phyloP scores from a whole-genome alignment of 306 rosid species.

The Quillaja saponaria region DNA sequence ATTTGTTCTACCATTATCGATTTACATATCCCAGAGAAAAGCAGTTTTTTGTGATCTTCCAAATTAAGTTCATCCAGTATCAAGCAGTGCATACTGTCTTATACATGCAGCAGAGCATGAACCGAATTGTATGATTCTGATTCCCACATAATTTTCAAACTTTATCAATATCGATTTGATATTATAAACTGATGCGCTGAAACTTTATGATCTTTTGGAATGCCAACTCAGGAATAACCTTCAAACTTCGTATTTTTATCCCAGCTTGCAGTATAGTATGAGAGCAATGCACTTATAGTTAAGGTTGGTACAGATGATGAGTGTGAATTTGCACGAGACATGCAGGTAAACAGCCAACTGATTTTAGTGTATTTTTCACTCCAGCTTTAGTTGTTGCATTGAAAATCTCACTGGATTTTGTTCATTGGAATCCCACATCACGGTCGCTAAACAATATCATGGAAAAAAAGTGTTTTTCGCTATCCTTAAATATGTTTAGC shows the following conservation, averaged over 20 bases:
- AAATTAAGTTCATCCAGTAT: not conserved
- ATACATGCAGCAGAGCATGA: constrained; percentile 10
- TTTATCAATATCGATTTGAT: not conserved
- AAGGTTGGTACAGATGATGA: constrained; percentile 94
- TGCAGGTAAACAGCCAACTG: constrained; percentile 67
- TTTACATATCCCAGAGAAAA: constrained; percentile 13
- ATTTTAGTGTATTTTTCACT: not conserved
- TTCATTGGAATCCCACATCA: not conserved
- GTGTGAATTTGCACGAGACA: constrained; percentile 81
- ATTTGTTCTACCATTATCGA: constrained; percentile 12
- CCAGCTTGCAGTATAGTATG: constrained; percentile 95
- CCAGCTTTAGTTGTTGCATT: not conserved
- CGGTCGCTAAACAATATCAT: constrained; percentile 9
- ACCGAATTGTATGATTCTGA: constrained; percentile 9
- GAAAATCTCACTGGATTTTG: constrained; percentile 5
- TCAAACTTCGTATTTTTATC: constrained; percentile 8
- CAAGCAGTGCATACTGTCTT: constrained; percentile 6
- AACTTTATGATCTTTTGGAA: not conserved
- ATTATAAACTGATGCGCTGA: no score
- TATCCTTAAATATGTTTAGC: not conserved
- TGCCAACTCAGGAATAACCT: constrained; percentile 26
- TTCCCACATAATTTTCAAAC: not conserved
- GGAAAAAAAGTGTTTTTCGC: not conserved
- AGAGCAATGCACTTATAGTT: constrained; percentile 55
- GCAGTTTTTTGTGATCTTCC: not conserved